Evolutionary conservation across 2,329 filamentous ascomycete species (phyloP), one percentile per base, ranked within the genome.

Genomic region (Lachnellula arida): DNA sequence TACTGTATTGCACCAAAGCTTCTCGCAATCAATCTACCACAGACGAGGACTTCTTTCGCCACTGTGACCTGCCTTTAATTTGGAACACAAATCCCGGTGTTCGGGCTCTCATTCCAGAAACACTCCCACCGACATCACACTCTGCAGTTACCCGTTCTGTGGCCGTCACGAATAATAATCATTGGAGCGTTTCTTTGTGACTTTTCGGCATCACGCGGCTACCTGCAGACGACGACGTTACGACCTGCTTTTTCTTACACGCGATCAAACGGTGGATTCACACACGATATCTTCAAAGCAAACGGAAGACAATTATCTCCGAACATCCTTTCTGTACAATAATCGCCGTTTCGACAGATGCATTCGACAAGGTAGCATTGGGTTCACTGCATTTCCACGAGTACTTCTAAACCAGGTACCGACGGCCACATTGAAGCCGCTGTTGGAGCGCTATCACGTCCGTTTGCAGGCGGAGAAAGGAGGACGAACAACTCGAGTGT

Each of bases 401-500:
- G 8, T n/a, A 15, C 25, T 43, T 19, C 23, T 17, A 39, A 39
- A 22, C 43, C 8, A 37, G 22, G 40, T 44, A 9, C 35, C 11
- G 35, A 22, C 19, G 34, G 19, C 34, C 25, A 17, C 19, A 44
- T 51, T 39, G 42, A 8, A 35, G 5, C 14, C 35, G 11, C 23
- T 23, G 47, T 17, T 23, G 19, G 8, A 40, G 2, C 39, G 1
- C 32, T 49, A 22, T 37, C 44, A 28, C 46, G 8, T 57, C 54
- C 50, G 48, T 56, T 46, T 55, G 51, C 55, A 49, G 51, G 39
- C 44, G 44, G 49, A 58, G 56, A 44, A 59, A 35, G 32, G 49
- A 56, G 49, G 46, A 57, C 44, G 43, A 22, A 53, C 43, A 50
- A 49, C 49, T 89, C 91, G 37, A 54, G 87, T 85, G 87, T 67